Evolutionary conservation across 768 basidiomycete species (phyloP), one percentile per base, ranked within the genome.

Genomic region (Psilocybe sp.): DNA sequence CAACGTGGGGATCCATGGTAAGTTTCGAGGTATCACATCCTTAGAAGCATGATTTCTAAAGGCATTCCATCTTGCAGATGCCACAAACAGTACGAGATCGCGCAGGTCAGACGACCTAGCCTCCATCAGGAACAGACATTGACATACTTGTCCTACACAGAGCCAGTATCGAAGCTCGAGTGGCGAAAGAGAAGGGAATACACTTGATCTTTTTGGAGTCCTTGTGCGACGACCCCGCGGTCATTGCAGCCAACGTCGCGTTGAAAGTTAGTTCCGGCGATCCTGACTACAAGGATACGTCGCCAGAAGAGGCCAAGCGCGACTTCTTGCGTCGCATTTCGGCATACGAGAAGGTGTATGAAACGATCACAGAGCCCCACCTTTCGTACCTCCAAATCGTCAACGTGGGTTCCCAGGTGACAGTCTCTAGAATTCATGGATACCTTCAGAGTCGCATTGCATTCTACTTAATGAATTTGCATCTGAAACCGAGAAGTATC

Each of bases 401-500:
- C 47, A 96, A 99, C 60, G 90, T 99, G 15, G 97, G 97, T 8
- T 84, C 81, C 54, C 86, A 91, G 66, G 95, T 95, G 47, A 90
- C 84, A 0, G 78, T 93, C 42, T 85, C 81, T 46, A 77, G 86
- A 55, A 98, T 99, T 47, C 84, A 95, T 62, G 95, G 95, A 12
- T 99, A 99, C 63, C 71, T 99, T 52, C 92, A 95, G 63, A 93
- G 92, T 76, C 87, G 97, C 33, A 93, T 99, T 57, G 96, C 93
- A 15, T 99, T 96, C 71, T 99, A 95, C 69, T 76, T 99, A 47
- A 98, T 98, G 95, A 98, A 98, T 66, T 67, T 98, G 60, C 97
- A 99, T 68, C 74, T 99, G 58, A 97, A 97, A 60, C 96, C 97
- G 5, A 79, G 97, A 50, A 92, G 87, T 64, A 98, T 99, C 53